These are phyloP conservation scores for Apiospora kogelbergensis DNA, from an alignment of 2,329 filamentous ascomycete genomes.

Conservation along the genomic window DNA sequence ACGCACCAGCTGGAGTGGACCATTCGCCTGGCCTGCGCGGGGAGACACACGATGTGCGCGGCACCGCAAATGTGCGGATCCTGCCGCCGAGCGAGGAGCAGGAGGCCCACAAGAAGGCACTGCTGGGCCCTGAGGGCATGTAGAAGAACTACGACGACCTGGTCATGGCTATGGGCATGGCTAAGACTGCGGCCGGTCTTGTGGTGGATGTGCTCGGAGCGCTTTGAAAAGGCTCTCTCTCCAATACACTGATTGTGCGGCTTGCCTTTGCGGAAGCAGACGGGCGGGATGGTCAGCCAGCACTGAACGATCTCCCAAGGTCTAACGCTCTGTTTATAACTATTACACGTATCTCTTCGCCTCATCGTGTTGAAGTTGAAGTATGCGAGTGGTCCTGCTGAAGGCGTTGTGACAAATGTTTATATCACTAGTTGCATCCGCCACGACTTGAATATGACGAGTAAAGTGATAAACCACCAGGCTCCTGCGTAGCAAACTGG, in stretches of 20 bases:
- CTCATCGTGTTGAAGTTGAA: not conserved
- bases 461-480: not conserved
- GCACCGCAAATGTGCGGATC: not conserved
- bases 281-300: too few species aligned
- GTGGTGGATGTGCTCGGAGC: not conserved
- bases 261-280: not conserved
- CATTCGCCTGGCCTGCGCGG: conserved; percentile 9
- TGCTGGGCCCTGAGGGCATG: conserved; percentile 6
- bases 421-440: not conserved
- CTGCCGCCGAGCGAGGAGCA: conserved; percentile 11
- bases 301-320: too few species aligned
- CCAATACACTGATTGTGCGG: not conserved
- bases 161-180: not conserved
- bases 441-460: not conserved
- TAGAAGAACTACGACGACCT: conserved; percentile 11
- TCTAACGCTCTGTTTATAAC: too few species aligned
- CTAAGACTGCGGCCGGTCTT: not conserved
- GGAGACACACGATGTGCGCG: conserved; percentile 1
- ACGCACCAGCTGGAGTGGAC: conserved; percentile 11
- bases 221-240: not conserved
- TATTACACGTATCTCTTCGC: not conserved
- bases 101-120: conserved; percentile 1
- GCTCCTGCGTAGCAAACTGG: not conserved
- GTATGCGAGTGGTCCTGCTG: too few species aligned
- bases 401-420: not conserved